Evolutionary conservation across 148 eudicot genomes (phyloP).

Genomic region (Rhododendron ovatum): DNA sequence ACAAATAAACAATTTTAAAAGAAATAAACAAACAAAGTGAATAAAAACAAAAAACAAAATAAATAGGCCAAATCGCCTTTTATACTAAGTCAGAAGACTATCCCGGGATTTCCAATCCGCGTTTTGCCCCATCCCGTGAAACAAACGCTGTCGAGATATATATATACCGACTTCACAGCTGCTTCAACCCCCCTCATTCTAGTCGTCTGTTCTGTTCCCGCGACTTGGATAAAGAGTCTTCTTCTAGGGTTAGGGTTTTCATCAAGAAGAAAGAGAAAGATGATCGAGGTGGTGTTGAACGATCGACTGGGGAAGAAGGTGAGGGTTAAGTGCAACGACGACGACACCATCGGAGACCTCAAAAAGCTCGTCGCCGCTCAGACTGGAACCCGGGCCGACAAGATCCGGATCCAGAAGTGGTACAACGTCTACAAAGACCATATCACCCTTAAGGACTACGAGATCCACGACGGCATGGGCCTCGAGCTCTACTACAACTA

Average conservation of each 20-base stretch:
- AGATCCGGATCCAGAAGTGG: slow-evolving; percentile 96
- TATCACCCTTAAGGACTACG: slow-evolving; percentile 81
- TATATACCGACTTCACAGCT: neutral
- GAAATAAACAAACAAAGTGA: no score
- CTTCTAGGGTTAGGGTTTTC: neutral
- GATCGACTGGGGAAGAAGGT: slow-evolving; percentile 80
- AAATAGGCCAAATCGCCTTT: no score
- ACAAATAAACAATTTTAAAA: no score
- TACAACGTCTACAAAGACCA: slow-evolving; percentile 89
- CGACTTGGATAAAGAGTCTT: neutral
- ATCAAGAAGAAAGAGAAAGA: slow-evolving; percentile 20
- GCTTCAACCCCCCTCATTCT: neutral
- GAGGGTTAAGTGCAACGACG: slow-evolving; percentile 89
- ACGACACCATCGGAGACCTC: slow-evolving; percentile 88
- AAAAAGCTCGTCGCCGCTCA: slow-evolving; percentile 96
- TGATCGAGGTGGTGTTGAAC: slow-evolving; percentile 80
- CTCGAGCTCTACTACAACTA: slow-evolving; percentile 96
- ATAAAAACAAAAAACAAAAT: no score
- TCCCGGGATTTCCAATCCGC: neutral
- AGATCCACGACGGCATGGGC: slow-evolving; percentile 98
- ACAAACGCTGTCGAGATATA: neutral
- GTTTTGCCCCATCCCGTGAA: neutral
- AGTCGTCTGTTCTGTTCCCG: neutral
- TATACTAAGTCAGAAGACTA: neutral
- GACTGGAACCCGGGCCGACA: slow-evolving; percentile 82